These are phyloP conservation scores for Chamaenerion angustifolium DNA, from an alignment of 345 rosid genomes.

Conservation along the genomic window DNA sequence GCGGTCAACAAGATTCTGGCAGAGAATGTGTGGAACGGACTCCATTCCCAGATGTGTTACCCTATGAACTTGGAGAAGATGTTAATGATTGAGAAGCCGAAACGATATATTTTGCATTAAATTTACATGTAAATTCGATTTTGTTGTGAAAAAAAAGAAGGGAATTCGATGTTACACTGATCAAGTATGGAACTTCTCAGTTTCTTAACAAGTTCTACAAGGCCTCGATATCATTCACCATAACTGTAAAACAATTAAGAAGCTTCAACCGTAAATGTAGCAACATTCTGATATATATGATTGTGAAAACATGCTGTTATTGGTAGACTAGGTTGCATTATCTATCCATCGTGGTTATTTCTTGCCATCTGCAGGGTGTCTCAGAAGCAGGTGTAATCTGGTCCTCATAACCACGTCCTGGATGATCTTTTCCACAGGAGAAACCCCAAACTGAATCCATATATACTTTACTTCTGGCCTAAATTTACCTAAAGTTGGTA, in stretches of 20 bases:
- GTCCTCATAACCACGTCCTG: constrained; percentile 29
- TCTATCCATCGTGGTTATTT: not conserved
- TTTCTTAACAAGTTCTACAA: constrained; percentile 49
- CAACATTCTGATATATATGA: no score
- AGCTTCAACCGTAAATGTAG: constrained; percentile 5
- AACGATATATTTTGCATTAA: no score
- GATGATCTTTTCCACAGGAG: constrained; percentile 26
- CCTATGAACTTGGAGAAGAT: no score
- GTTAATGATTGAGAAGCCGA: no score
- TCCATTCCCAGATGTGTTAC: constrained; percentile 43
- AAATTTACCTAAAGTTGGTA: no score
- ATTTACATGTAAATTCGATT: no score
- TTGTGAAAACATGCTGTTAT: not conserved
- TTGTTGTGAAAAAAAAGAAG: constrained; percentile 11
- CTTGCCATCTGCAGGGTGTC: constrained; percentile 58
- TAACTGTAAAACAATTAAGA: constrained; percentile 28
- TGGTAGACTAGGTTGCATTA: not conserved
- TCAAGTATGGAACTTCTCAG: constrained; percentile 41
- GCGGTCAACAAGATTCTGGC: constrained; percentile 71
- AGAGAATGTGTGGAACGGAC: constrained; percentile 75
- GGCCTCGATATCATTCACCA: constrained; percentile 64
- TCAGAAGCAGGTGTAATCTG: constrained; percentile 51
- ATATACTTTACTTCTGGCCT: constrained; percentile 15
- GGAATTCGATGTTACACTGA: constrained; percentile 7
- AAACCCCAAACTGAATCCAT: constrained; percentile 30